Conservation (phyloP, 352 stramenopile species). For the Phytophthora boehmeriae region DNA sequence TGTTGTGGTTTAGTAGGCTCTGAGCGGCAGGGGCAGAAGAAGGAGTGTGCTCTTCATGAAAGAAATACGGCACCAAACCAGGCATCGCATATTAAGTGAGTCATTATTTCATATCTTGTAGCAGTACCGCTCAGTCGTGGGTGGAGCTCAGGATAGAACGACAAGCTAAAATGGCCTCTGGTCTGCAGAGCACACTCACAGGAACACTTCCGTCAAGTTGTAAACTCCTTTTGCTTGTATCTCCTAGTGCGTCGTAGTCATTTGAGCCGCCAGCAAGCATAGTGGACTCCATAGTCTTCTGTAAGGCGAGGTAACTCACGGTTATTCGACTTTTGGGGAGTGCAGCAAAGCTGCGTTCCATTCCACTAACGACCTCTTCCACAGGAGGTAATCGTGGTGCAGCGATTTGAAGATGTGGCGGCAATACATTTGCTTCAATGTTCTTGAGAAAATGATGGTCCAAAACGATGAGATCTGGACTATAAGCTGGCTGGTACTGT, state of each 20-base stretch:
- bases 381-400: constrained; percentile 17
- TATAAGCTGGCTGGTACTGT: constrained; percentile 49
- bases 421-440: constrained; percentile 27
- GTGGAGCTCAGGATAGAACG: constrained; percentile 23
- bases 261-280: constrained; percentile 43
- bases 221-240: constrained; percentile 38
- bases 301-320: constrained; percentile 32
- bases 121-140: constrained; percentile 3
- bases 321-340: constrained; percentile 30
- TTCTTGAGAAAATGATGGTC: constrained; percentile 37
- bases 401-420: constrained; percentile 5
- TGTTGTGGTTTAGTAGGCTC: too few species aligned
- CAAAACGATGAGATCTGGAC: constrained; percentile 42
- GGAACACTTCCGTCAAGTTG: constrained; percentile 43
- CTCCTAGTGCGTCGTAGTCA: constrained; percentile 33
- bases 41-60: too few species aligned
- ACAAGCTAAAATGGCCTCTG: constrained; percentile 28
- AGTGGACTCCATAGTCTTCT: constrained; percentile 49
- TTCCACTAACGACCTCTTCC: constrained; percentile 26
- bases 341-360: constrained; percentile 31
- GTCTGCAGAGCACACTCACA: constrained; percentile 41
- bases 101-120: too few species aligned
- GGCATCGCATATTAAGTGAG: too few species aligned
- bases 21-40: too few species aligned
- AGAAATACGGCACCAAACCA: too few species aligned